These are phyloP conservation scores for Bipolaris cookei DNA, from an alignment of 2,329 filamentous ascomycete genomes.

Conservation along the genomic window DNA sequence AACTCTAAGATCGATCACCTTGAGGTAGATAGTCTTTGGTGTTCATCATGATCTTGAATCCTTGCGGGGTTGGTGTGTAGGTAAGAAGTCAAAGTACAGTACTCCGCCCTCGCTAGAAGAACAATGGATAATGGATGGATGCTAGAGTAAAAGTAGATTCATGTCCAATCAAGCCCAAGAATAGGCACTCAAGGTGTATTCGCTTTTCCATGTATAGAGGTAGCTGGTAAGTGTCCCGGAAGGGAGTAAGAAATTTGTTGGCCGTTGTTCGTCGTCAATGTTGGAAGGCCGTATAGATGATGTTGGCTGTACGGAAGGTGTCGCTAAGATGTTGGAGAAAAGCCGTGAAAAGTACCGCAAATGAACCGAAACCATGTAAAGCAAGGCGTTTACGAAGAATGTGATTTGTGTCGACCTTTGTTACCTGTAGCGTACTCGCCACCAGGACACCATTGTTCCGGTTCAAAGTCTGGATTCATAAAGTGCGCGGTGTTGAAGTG, in stretches of 20 bases:
- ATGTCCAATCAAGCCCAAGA: conserved; percentile 25
- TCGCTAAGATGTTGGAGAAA: conserved; percentile 45
- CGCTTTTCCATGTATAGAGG: conserved; percentile 42
- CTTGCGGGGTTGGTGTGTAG: conserved; percentile 36
- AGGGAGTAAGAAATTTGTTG: conserved; percentile 47
- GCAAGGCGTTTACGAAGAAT: conserved; percentile 37
- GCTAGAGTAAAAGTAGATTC: conserved; percentile 26
- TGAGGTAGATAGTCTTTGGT: conserved; percentile 50
- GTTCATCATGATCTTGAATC: conserved; percentile 46
- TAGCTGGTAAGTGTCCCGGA: conserved; percentile 37
- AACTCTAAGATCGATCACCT: conserved; percentile 49
- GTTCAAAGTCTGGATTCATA: conserved; percentile 60
- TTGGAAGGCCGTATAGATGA: conserved; percentile 37
- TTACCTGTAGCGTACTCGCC: conserved; percentile 52
- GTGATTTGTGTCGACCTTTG: conserved; percentile 48
- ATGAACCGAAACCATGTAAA: conserved; percentile 21
- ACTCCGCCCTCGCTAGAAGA: conserved; percentile 29
- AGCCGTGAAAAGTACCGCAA: conserved; percentile 34
- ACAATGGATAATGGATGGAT: conserved; percentile 27
- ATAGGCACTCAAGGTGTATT: conserved; percentile 24
- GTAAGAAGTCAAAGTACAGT: conserved; percentile 32
- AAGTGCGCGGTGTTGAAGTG: conserved; percentile 61
- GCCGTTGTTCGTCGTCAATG: conserved; percentile 39
- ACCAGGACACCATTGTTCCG: conserved; percentile 59
- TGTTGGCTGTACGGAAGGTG: conserved; percentile 39